Conservation (phyloP, 2,329 filamentous ascomycete species). For the Fonsecaea monophora region DNA sequence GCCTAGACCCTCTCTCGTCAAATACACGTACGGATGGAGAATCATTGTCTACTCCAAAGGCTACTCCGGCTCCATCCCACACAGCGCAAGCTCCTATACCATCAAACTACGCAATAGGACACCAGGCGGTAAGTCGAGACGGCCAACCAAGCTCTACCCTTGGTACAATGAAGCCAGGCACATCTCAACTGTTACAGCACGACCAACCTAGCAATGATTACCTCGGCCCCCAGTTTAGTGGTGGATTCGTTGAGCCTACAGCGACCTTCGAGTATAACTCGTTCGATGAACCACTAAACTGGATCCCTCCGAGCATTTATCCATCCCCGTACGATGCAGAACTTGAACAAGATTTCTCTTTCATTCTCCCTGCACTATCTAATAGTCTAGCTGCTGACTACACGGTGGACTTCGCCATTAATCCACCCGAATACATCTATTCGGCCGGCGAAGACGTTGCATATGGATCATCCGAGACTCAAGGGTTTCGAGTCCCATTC, state of each 20-base stretch:
- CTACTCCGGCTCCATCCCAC: background rate
- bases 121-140: conserved; percentile 1
- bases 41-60: conserved; percentile 13
- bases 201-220: conserved; percentile 18
- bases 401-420: conserved; percentile 24
- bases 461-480: conserved; percentile 46
- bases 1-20: background rate
- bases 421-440: conserved; percentile 20
- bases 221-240: conserved; percentile 13
- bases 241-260: conserved; percentile 19
- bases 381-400: conserved; percentile 30
- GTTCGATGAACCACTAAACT: conserved; percentile 46
- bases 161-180: background rate
- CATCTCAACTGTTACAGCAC: conserved; percentile 16
- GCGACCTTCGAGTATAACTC: conserved; percentile 46
- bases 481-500: conserved; percentile 15
- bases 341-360: conserved; percentile 46
- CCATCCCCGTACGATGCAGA: conserved; percentile 48
- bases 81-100: background rate
- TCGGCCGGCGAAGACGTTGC: conserved; percentile 52
- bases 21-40: background rate
- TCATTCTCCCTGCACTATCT: conserved; percentile 33
- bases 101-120: background rate
- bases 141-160: background rate
- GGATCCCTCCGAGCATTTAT: conserved; percentile 49